These are phyloP conservation scores for Coix lacrymajobi DNA, from an alignment of 176 grass and related monocot species.

Conservation along the genomic window DNA sequence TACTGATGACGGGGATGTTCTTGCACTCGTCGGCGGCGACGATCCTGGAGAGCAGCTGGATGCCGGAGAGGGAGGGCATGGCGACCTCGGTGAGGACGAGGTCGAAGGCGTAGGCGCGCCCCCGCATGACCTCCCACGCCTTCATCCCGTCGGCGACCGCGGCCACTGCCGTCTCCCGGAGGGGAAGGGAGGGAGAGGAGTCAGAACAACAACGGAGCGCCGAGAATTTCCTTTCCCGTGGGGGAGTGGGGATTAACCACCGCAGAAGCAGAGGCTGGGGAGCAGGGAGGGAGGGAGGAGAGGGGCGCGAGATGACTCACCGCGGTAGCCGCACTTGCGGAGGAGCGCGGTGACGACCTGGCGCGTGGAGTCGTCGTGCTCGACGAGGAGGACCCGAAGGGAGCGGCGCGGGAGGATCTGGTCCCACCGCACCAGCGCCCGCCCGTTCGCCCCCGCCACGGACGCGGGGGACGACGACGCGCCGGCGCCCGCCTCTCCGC, in stretches of 20 bases:
- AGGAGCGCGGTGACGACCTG: slow-evolving; percentile 94
- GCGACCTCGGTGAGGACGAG: slow-evolving; percentile 90
- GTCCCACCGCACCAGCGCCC: slow-evolving; percentile 61
- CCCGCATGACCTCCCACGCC: slow-evolving; percentile 87
- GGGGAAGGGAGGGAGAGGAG: not conserved
- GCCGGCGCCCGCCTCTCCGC: not conserved
- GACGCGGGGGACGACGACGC: slow-evolving; percentile 36
- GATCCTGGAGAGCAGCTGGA: slow-evolving; percentile 78
- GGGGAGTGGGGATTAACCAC: no score
- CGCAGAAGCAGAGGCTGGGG: no score
- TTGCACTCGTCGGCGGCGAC: slow-evolving; percentile 73
- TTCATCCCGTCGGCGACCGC: slow-evolving; percentile 80
- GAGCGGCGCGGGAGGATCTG: slow-evolving; percentile 74
- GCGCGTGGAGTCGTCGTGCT: slow-evolving; percentile 91
- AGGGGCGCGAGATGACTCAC: not conserved
- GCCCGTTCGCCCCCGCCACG: not conserved
- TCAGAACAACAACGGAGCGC: not conserved
- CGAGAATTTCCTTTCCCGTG: not conserved
- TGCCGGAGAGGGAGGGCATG: slow-evolving; percentile 91
- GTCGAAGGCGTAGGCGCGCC: slow-evolving; percentile 65
- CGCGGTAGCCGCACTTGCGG: slow-evolving; percentile 93
- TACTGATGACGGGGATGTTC: slow-evolving; percentile 95
- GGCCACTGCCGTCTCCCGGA: slow-evolving; percentile 42
- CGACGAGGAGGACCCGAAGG: slow-evolving; percentile 83
- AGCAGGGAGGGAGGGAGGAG: not conserved